Evolutionary conservation across 2,329 filamentous ascomycete genomes (phyloP), one percentile per base, ranked within the genome.

Genomic region (Trichoderma sp.): DNA sequence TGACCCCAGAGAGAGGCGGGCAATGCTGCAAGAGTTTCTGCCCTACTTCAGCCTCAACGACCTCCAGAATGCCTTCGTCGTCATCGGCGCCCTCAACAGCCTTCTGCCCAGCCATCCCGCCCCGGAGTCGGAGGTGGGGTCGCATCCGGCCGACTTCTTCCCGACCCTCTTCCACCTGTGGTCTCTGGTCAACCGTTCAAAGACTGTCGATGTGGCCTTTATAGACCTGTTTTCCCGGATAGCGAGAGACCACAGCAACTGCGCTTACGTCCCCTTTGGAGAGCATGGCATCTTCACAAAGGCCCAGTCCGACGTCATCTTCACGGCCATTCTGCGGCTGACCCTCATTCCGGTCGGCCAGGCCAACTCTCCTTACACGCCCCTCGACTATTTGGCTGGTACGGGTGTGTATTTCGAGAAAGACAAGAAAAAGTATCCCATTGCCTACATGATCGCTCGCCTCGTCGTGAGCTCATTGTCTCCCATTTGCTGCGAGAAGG

Each of bases 301-400:
- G 69, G 93, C 96, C 69, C 95, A 99, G 77, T 95, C 93, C 0
- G 90, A 94, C 66, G 83, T 96, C 65, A 90, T 99, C 70, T 98
- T 97, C 76, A 98, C 95, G 0, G 90, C 95, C 10, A 88, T 97
- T 65, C 79, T 99, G 64, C 86, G 96, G 56, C 78, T 99, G 63
- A 88, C 97, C 15, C 94, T 98, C 74, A 99, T 99, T 63, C 95
- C 95, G 2, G 95, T 99, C 14, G 94, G 95, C 3, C 95, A 99
- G 78, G 91, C 95, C 3, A 96, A 91, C 52, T 97, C 94, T 1
- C 92, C 95, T 0, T 99, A 99, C 74, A 91, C 91, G 0, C 82
- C 89, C 5, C 86, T 98, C 5, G 95, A 99, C 76, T 86, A 93
- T 45, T 87, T 90, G 12, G 88, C 92, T 7, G 95, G 95, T 0